Evolutionary conservation across 2,329 filamentous ascomycete species (phyloP).

Genomic region (Colletotrichum kahawae): DNA sequence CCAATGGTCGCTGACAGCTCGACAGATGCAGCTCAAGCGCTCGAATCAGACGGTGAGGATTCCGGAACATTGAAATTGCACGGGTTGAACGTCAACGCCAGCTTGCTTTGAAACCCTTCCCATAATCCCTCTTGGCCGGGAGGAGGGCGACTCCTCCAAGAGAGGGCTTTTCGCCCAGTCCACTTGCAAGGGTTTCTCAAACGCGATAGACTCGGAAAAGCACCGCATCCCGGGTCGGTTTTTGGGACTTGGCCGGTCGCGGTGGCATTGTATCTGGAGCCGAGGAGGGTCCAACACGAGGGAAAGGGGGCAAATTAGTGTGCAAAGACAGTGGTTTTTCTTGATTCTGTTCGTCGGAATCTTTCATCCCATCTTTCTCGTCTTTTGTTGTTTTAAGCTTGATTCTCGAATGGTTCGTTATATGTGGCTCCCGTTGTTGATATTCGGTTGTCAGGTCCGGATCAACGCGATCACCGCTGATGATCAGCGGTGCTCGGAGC

Average conservation of each 20-base stretch:
- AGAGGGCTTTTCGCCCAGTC: background rate
- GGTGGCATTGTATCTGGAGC: background rate
- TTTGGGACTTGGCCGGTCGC: background rate
- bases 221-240: background rate
- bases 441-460: background rate
- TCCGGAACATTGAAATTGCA: background rate
- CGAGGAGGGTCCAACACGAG: background rate
- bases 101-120: background rate
- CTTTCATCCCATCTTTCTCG: background rate
- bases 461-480: slow-evolving; percentile 6
- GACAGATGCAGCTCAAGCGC: background rate
- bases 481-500: background rate
- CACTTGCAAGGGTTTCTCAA: background rate
- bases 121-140: background rate
- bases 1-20: background rate
- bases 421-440: background rate
- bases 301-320: background rate
- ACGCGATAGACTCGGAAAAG: background rate
- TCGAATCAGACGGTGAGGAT: background rate
- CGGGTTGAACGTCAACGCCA: background rate
- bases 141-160: background rate
- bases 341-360: background rate
- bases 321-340: background rate
- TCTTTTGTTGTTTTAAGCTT: background rate
- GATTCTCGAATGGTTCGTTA: background rate